A percentile compares a stretch with the other conserved stretches of the same genome.
These are phyloP conservation scores for Silene latifolia DNA, from an alignment of 148 eudicot species.

Conservation along the genomic window DNA sequence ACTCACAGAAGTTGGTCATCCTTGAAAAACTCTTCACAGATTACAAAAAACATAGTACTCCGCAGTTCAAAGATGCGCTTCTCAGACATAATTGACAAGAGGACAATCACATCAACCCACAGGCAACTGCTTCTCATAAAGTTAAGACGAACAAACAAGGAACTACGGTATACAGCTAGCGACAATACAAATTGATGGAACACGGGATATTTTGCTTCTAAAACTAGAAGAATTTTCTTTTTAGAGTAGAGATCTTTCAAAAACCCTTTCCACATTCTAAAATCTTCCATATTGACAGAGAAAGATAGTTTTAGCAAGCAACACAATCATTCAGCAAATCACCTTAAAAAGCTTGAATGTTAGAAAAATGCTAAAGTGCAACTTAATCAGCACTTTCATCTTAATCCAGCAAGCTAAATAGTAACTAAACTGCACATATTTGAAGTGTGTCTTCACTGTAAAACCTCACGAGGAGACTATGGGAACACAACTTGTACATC, in stretches of 20 bases:
- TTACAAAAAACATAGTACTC: background rate
- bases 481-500: background rate
- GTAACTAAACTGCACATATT: background rate
- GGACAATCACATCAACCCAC: background rate
- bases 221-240: background rate
- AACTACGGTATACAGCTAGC: no score
- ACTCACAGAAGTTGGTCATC: background rate
- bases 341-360: background rate
- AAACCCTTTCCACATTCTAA: background rate
- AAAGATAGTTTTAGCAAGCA: slow-evolving; percentile 1
- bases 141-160: no score
- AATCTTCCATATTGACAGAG: background rate
- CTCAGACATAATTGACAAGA: background rate
- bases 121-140: background rate
- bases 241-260: background rate
- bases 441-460: background rate
- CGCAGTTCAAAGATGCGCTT: background rate
- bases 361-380: background rate
- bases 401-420: background rate
- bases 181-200: no score
- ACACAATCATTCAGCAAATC: background rate
- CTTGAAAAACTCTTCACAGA: background rate
- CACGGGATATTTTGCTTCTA: background rate
- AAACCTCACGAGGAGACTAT: background rate
- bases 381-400: background rate